A percentile compares a stretch with the other conserved stretches of the same genome.
Evolutionary conservation across 2,329 filamentous ascomycete species (phyloP).

Genomic region (Alternaria triticimaculans): DNA sequence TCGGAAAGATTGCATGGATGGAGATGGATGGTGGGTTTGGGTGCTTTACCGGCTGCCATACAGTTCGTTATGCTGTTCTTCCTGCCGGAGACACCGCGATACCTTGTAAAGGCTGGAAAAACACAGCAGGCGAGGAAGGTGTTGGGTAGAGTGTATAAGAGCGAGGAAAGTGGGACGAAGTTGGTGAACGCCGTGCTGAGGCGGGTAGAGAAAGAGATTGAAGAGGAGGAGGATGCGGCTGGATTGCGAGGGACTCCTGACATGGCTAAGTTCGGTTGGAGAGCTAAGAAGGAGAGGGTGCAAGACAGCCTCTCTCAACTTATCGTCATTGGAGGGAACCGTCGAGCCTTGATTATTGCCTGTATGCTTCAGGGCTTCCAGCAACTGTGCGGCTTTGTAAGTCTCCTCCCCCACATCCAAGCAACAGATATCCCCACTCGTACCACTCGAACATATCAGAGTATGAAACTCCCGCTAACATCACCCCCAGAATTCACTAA

Average conservation of each 20-base stretch:
- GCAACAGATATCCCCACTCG: fast-evolving
- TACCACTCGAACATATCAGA: background rate
- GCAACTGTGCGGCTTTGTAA: slow-evolving; percentile 73
- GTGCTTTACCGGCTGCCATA: slow-evolving; percentile 74
- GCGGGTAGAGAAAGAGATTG: slow-evolving; percentile 75
- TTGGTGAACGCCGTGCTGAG: slow-evolving; percentile 67
- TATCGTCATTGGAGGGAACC: slow-evolving; percentile 58
- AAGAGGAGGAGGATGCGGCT: slow-evolving; percentile 68
- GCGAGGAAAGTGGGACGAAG: slow-evolving; percentile 33
- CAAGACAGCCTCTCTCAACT: slow-evolving; percentile 62
- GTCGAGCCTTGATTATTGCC: slow-evolving; percentile 80
- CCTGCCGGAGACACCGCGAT: slow-evolving; percentile 89
- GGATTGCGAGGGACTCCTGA: slow-evolving; percentile 44
- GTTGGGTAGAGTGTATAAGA: slow-evolving; percentile 68
- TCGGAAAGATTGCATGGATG: slow-evolving; percentile 67
- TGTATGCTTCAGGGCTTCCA: slow-evolving; percentile 87
- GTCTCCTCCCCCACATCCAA: slow-evolving; percentile 5
- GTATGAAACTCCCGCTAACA: background rate
- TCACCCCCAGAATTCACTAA: slow-evolving; percentile 50
- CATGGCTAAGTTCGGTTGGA: slow-evolving; percentile 35
- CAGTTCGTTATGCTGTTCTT: slow-evolving; percentile 72
- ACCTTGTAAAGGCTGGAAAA: slow-evolving; percentile 73
- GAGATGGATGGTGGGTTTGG: slow-evolving; percentile 91
- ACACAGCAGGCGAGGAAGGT: slow-evolving; percentile 69
- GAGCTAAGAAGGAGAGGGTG: slow-evolving; percentile 55